Base-by-base conservation (phyloP, 768 basidiomycete genomes). In the Xerocomus potaroensis region DNA sequence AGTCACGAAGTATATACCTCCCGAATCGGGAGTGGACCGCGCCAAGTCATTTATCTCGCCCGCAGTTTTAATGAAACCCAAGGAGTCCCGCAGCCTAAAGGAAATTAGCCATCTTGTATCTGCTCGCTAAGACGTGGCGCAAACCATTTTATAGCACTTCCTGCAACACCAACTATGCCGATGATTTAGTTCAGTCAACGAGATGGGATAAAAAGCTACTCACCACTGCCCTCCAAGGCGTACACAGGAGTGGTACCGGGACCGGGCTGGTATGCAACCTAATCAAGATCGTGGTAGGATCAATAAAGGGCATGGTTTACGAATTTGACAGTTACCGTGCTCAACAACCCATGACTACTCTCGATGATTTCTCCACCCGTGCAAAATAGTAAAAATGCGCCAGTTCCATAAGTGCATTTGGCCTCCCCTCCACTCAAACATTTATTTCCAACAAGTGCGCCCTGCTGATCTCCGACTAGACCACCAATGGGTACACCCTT, bases 361-460 rank as follows among this genome's bases (percentile, higher is more conserved):
- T 84, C 74, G 19, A 98, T 86, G 32, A 91, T 83, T 22, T 95
- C 85, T 18, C 71, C 72, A 3, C 95, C 96, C 1, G 96, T 97
- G 70, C 89, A 90, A 76, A 96, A 97, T 23, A 99, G 71, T 54
- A 98, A 72, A 74, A 99, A 99, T 30, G 92, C 92, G 24, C 96
- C 95, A 2, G 95, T 97, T 21, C 95, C 95, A 58, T 95, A 99
- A 4, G 96, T 99, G 68, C 93, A 96, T 69, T 99, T 99, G 3
- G 94, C 95, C 64, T 97, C 88, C 15, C 95, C 95, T 54, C 79
- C 75, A n/a, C 62, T 73, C 44, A 99, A 66, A 61, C 96, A 98
- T 66, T 96, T 97, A 72, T 99, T 97, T 0, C 95, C 96, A 41
- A 97, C 81, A 19, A 99, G 72, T 19, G 95, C 95, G 5, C 88